Conservation (phyloP, 768 basidiomycete genomes). For the Kwoniella dejecticola region DNA sequence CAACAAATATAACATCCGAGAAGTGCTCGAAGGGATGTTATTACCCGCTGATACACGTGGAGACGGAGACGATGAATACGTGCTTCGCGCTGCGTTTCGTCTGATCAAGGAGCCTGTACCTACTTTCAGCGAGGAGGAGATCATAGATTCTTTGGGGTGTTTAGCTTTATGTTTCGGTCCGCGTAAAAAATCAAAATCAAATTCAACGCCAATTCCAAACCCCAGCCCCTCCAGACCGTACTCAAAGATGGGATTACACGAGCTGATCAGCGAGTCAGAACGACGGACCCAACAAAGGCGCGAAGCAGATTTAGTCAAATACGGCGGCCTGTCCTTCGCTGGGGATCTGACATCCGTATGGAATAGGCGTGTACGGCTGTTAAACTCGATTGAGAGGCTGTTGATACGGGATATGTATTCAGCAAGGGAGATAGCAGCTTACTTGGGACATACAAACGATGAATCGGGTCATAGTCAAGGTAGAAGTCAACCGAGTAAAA, state of each 20-base stretch:
- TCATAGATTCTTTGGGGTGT: background rate
- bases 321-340: background rate
- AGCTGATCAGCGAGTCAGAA: background rate
- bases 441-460: background rate
- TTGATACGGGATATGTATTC: background rate
- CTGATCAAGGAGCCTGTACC: background rate
- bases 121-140: background rate
- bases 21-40: background rate
- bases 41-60: background rate
- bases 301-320: background rate
- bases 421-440: slow-evolving; percentile 1
- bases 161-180: background rate
- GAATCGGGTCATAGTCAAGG: background rate
- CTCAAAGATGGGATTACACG: background rate
- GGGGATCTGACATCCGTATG: background rate
- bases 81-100: background rate
- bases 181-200: background rate
- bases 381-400: background rate
- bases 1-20: background rate
- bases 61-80: background rate
- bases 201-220: too few species aligned
- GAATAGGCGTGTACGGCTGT: background rate
- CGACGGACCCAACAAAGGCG: background rate
- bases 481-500: too few species aligned
- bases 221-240: background rate